A percentile compares a stretch with the other conserved stretches of the same genome.
These are phyloP conservation scores for Nakaseomyces bracarensis DNA, from an alignment of 1,139 yeast species.

Conservation along the genomic window DNA sequence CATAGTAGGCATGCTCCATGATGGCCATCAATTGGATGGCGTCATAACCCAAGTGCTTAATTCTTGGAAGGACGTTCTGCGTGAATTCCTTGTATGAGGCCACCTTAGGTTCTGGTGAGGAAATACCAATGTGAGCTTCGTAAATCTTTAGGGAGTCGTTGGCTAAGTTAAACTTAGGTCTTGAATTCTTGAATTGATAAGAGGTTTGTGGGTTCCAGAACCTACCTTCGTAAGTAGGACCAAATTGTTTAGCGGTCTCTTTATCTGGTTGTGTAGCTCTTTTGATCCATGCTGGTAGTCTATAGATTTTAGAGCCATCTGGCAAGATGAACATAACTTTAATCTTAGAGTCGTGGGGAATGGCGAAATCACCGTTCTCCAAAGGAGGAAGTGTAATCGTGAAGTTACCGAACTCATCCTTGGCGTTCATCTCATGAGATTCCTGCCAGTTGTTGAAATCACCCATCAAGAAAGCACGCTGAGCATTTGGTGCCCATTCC, in stretches of 20 bases:
- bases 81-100: conserved; percentile 86
- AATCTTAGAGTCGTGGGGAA: conserved; percentile 73
- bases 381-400: conserved; percentile 45
- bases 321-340: conserved; percentile 62
- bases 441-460: conserved; percentile 81
- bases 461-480: conserved; percentile 66
- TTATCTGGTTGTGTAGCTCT: conserved; percentile 68
- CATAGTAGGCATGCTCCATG: conserved; percentile 98
- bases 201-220: conserved; percentile 75
- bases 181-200: conserved; percentile 54
- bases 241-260: conserved; percentile 39
- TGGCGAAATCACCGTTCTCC: conserved; percentile 50
- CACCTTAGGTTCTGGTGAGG: conserved; percentile 78
- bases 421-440: conserved; percentile 45
- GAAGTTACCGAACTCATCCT: conserved; percentile 65
- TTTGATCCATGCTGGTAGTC: conserved; percentile 84
- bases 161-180: conserved; percentile 44
- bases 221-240: conserved; percentile 69
- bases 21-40: conserved; percentile 94
- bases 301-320: conserved; percentile 61
- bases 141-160: conserved; percentile 66
- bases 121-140: conserved; percentile 95
- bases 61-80: conserved; percentile 68
- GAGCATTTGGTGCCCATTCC: conserved; percentile 90
- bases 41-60: conserved; percentile 78